Conservation (phyloP, 2,329 filamentous ascomycete species). For the Alternaria burnsii region DNA sequence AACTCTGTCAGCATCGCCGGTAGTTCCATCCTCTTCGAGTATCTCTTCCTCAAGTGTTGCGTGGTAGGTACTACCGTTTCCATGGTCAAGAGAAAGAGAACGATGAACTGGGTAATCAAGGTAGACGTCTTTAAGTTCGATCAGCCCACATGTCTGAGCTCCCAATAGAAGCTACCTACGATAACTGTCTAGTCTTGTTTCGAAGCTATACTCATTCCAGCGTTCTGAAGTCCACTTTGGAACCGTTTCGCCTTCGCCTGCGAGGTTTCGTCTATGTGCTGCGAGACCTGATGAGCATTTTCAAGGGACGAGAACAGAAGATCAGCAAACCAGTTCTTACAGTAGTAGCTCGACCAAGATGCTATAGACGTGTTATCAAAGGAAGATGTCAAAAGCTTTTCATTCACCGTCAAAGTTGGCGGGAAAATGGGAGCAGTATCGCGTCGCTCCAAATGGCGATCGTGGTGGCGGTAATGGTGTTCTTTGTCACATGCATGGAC, state of each 20-base stretch:
- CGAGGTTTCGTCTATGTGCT: slow-evolving; percentile 41
- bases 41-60: slow-evolving; percentile 43
- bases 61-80: slow-evolving; percentile 40
- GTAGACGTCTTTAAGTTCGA: slow-evolving; percentile 2
- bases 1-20: slow-evolving; percentile 48
- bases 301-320: not conserved
- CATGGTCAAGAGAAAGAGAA: slow-evolving; percentile 39
- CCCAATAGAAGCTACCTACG: slow-evolving; percentile 20
- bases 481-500: slow-evolving; percentile 8
- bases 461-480: slow-evolving; percentile 15
- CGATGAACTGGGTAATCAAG: slow-evolving; percentile 50
- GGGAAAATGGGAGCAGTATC: slow-evolving; percentile 35
- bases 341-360: slow-evolving; percentile 49
- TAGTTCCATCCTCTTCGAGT: slow-evolving; percentile 41
- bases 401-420: slow-evolving; percentile 42
- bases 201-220: slow-evolving; percentile 43
- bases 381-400: slow-evolving; percentile 49
- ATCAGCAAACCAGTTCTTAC: slow-evolving; percentile 8
- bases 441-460: slow-evolving; percentile 34
- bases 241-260: slow-evolving; percentile 44
- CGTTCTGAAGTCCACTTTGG: slow-evolving; percentile 50
- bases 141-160: not conserved
- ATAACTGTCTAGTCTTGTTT: slow-evolving; percentile 45
- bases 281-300: not conserved
- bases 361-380: slow-evolving; percentile 51